Conservation (phyloP, 2,329 filamentous ascomycete species). For the Ophiostoma sp. region DNA sequence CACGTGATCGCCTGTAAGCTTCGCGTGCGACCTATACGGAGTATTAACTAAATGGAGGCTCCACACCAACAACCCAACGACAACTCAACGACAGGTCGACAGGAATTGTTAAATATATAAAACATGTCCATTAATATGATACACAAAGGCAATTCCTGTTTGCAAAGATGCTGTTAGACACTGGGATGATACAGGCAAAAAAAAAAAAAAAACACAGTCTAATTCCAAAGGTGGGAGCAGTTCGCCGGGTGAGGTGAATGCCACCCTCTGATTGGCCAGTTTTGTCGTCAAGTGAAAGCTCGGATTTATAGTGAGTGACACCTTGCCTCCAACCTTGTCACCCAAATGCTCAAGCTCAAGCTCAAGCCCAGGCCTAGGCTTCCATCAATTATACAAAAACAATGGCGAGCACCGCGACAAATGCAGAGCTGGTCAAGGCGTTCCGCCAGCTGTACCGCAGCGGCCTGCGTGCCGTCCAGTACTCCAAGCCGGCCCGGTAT, state of each 20-base stretch:
- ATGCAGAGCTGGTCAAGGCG: slow-evolving; percentile 51
- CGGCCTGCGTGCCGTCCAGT: slow-evolving; percentile 65
- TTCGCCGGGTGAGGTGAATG: neutral
- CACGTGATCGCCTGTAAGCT: slow-evolving; percentile 18
- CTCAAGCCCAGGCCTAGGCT: neutral
- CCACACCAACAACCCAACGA: neutral
- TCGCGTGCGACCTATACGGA: slow-evolving; percentile 1
- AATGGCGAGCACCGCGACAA: slow-evolving; percentile 30
- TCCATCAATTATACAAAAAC: neutral
- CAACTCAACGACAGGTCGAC: too few relatives aligned
- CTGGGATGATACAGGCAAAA: neutral
- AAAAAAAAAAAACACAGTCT: neutral
- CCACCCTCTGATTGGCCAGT: neutral
- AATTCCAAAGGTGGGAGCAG: neutral
- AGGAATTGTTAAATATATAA: too few relatives aligned
- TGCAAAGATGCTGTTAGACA: too few relatives aligned
- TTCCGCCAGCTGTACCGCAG: slow-evolving; percentile 67
- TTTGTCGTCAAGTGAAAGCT: neutral
- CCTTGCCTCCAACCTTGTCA: neutral
- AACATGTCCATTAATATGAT: too few relatives aligned
- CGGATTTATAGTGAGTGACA: neutral
- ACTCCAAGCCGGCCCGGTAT: slow-evolving; percentile 62
- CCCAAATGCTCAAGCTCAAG: neutral
- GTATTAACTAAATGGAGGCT: too few relatives aligned
- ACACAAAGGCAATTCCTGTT: too few relatives aligned